These are phyloP conservation scores for Kodamaea fungicola DNA, from an alignment of 1,139 yeast species.

Conservation along the genomic window DNA sequence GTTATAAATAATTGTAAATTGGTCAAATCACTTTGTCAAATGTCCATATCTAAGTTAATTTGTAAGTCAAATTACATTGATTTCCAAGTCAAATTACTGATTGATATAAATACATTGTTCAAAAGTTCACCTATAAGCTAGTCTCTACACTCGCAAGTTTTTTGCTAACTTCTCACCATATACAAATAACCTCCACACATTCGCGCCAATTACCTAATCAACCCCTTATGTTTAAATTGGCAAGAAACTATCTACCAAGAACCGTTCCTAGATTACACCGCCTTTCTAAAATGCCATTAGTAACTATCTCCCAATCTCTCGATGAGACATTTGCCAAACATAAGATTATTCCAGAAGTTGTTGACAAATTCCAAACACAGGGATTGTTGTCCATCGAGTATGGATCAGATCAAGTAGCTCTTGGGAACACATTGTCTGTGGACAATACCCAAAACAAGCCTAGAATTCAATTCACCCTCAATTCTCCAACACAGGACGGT, in stretches of 20 bases:
- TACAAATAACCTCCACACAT: too few relatives aligned
- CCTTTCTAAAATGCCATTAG: slow-evolving; percentile 29
- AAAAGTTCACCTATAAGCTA: too few relatives aligned
- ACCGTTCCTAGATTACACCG: not conserved
- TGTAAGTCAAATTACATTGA: too few relatives aligned
- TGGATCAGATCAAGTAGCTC: slow-evolving; percentile 60
- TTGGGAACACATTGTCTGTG: slow-evolving; percentile 72
- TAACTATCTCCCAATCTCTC: slow-evolving; percentile 63
- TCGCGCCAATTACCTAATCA: not conserved
- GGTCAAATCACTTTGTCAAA: too few relatives aligned
- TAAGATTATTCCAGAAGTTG: slow-evolving; percentile 62
- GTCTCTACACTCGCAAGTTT: not conserved
- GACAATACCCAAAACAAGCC: slow-evolving; percentile 67
- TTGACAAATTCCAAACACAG: slow-evolving; percentile 44
- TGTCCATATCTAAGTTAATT: too few relatives aligned
- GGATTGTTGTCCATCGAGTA: slow-evolving; percentile 47
- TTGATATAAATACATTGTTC: too few relatives aligned
- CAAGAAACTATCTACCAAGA: not conserved
- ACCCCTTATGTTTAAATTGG: not conserved
- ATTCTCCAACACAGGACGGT: slow-evolving; percentile 38
- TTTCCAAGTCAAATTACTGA: too few relatives aligned
- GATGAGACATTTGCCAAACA: slow-evolving; percentile 59
- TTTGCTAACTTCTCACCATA: not conserved
- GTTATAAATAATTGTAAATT: too few relatives aligned
- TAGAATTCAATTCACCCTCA: slow-evolving; percentile 61